Percentiles rank a stretch among this genome's conserved stretches.
Conservation (phyloP, 495 filamentous ascomycete species). For the Xylaria flabelliformis region DNA sequence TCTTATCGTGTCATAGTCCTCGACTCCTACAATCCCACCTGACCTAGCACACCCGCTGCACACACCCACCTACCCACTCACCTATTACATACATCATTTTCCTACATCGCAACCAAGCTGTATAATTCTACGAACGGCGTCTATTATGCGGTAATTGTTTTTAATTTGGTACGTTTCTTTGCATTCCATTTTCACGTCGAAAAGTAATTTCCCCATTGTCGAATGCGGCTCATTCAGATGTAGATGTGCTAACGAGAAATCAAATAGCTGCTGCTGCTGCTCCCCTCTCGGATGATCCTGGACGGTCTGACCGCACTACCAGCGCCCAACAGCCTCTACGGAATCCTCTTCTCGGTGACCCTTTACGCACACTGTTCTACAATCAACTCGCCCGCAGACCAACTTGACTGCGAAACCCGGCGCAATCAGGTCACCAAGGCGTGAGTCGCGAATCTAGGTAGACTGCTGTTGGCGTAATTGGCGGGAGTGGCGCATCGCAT, state of each 20-base stretch:
- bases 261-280: constrained; percentile 1
- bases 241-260: neutral
- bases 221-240: neutral
- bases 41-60: neutral
- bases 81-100: constrained; percentile 11
- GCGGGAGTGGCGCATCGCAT: constrained; percentile 1
- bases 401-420: neutral
- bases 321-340: neutral
- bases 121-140: neutral
- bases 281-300: constrained; percentile 13
- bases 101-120: constrained; percentile 10
- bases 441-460: neutral
- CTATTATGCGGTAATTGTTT: neutral
- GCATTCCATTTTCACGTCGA: neutral
- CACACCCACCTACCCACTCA: constrained; percentile 1
- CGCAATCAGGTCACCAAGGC: neutral
- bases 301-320: neutral
- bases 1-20: constrained; percentile 10
- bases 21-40: constrained; percentile 10
- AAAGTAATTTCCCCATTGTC: neutral
- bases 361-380: neutral
- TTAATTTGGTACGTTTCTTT: neutral
- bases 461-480: neutral
- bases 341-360: neutral
- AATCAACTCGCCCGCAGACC: constrained; percentile 3